Evolutionary conservation across 768 basidiomycete species (phyloP).

Genomic region (Boletus insuetus): DNA sequence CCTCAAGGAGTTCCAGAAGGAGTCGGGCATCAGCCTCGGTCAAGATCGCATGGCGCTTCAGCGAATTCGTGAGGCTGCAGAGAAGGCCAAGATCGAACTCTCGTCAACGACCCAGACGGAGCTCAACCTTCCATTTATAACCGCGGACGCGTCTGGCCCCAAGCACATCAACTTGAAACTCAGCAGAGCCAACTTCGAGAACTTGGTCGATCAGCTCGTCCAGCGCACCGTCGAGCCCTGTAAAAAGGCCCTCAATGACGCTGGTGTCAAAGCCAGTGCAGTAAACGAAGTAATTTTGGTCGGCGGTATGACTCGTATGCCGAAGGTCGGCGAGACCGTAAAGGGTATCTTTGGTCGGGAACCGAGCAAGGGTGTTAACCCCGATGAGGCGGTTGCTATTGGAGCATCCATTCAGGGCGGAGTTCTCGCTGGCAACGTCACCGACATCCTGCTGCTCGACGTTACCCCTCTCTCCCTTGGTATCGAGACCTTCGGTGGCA

Average conservation of each 20-base stretch:
- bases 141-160: conserved; percentile 90
- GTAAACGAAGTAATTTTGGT: conserved; percentile 97
- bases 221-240: conserved; percentile 92
- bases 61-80: conserved; percentile 97
- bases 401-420: conserved; percentile 98
- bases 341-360: conserved; percentile 87
- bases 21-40: conserved; percentile 75
- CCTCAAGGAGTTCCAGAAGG: conserved; percentile 92
- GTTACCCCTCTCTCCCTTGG: conserved; percentile 95
- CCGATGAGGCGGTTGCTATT: conserved; percentile 98
- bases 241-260: conserved; percentile 95
- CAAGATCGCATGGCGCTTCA: conserved; percentile 96
- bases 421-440: conserved; percentile 94
- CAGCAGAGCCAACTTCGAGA: conserved; percentile 86
- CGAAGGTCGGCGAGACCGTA: conserved; percentile 90
- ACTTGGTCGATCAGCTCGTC: conserved; percentile 77
- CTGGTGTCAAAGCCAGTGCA: conserved; percentile 88
- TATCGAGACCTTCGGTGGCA: conserved; percentile 97
- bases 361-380: conserved; percentile 98
- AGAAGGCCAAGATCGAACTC: conserved; percentile 99
- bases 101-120: conserved; percentile 95
- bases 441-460: conserved; percentile 90
- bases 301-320: conserved; percentile 99
- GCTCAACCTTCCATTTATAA: conserved; percentile 97
- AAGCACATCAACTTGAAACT: conserved; percentile 96